phyloP scores from a whole-genome alignment of 2,329 filamentous ascomycete species.

The Cladophialophora exuberans region DNA sequence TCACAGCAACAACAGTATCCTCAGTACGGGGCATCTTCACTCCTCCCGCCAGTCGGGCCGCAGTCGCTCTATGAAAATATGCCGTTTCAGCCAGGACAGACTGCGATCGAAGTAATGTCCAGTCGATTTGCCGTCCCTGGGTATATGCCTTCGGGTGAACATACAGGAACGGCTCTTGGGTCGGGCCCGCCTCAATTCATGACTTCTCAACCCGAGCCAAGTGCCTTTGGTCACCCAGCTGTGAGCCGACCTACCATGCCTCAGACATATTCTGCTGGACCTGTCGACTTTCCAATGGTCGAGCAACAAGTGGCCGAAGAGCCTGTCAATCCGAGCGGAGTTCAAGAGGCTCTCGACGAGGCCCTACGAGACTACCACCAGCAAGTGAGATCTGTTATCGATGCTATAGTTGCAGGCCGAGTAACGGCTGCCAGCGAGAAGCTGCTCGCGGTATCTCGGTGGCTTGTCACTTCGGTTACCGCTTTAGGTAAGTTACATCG shows the following conservation, averaged over 20 bases:
- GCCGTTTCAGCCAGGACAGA: slow-evolving; percentile 73
- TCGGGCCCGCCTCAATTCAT: slow-evolving; percentile 63
- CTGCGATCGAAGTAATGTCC: slow-evolving; percentile 75
- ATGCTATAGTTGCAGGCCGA: slow-evolving; percentile 66
- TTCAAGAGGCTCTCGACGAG: slow-evolving; percentile 60
- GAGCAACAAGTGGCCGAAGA: slow-evolving; percentile 40
- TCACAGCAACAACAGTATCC: slow-evolving; percentile 59
- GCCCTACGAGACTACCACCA: slow-evolving; percentile 67
- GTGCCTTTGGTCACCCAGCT: slow-evolving; percentile 64
- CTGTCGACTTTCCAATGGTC: slow-evolving; percentile 50
- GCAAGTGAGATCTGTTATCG: slow-evolving; percentile 67
- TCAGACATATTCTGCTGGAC: slow-evolving; percentile 56
- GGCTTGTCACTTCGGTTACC: slow-evolving; percentile 67
- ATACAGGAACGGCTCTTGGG: slow-evolving; percentile 63
- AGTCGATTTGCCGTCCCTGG: slow-evolving; percentile 70
- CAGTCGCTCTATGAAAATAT: slow-evolving; percentile 73
- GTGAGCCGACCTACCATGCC: slow-evolving; percentile 54
- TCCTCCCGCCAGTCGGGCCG: slow-evolving; percentile 64
- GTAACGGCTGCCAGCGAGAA: slow-evolving; percentile 62
- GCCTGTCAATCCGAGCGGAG: slow-evolving; percentile 42
- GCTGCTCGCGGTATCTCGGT: slow-evolving; percentile 66
- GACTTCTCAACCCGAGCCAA: slow-evolving; percentile 64
- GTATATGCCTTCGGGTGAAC: slow-evolving; percentile 72
- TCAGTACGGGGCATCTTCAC: slow-evolving; percentile 65
- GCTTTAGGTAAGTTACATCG: slow-evolving; percentile 62